A percentile compares a stretch with the other conserved stretches of the same genome.
phyloP scores from a whole-genome alignment of 169 alveolate species.

The Plasmodium reichenowi region DNA sequence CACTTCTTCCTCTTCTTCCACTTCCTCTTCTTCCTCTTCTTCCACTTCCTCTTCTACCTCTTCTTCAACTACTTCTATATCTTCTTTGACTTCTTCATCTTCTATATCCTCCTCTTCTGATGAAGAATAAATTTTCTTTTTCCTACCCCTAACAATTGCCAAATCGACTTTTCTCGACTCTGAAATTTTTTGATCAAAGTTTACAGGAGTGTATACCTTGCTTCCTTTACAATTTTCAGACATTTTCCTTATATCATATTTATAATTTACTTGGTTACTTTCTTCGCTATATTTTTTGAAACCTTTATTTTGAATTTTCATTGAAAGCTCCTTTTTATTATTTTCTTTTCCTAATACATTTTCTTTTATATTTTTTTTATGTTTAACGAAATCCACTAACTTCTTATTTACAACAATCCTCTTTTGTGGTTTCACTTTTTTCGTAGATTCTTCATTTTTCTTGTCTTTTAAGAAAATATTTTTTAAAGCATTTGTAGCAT shows the following conservation, averaged over 20 bases:
- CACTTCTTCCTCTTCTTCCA: slow-evolving; percentile 19
- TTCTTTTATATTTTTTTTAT: slow-evolving; percentile 11
- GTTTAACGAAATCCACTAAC: slow-evolving; percentile 19
- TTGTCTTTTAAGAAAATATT: slow-evolving; percentile 69
- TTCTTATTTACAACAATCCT: slow-evolving; percentile 38
- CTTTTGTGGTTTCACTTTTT: slow-evolving; percentile 28
- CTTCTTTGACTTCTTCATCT: slow-evolving; percentile 12
- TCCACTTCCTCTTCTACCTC: slow-evolving; percentile 4
- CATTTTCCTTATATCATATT: slow-evolving; percentile 15
- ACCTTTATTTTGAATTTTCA: slow-evolving; percentile 1
- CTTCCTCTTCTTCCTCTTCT: slow-evolving; percentile 20
- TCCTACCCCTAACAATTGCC: background rate
- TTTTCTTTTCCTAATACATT: slow-evolving; percentile 11
- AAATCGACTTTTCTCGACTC: background rate
- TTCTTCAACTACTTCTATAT: background rate
- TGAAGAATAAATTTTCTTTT: slow-evolving; percentile 34
- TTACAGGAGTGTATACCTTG: slow-evolving; percentile 10
- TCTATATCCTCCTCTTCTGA: slow-evolving; percentile 20
- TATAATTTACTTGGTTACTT: background rate
- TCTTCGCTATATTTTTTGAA: slow-evolving; percentile 5
- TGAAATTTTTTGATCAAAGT: background rate
- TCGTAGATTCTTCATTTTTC: slow-evolving; percentile 22
- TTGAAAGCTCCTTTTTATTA: slow-evolving; percentile 10
- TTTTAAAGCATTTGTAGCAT: slow-evolving; percentile 65
- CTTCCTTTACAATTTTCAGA: background rate